phyloP scores from a whole-genome alignment of 2,329 filamentous ascomycete genomes.

The Gremmenia infestans region DNA sequence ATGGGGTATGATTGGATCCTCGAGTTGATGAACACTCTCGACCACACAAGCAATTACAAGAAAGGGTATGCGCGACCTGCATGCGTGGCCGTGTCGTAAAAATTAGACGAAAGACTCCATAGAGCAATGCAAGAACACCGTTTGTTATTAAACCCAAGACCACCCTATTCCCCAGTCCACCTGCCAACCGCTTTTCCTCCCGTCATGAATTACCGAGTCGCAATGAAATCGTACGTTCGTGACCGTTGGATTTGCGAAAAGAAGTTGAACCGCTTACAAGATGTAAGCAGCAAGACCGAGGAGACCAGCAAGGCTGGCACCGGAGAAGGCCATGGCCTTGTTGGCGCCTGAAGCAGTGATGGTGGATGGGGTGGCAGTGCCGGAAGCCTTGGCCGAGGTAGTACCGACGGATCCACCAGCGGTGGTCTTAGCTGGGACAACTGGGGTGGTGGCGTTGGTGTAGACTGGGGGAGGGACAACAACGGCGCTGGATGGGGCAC shows the following conservation, averaged over 20 bases:
- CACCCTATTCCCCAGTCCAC: slow-evolving; percentile 23
- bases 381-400: slow-evolving; percentile 19
- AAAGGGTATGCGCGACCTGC: slow-evolving; percentile 35
- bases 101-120: slow-evolving; percentile 31
- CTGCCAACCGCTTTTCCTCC: slow-evolving; percentile 35
- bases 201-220: slow-evolving; percentile 36
- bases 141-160: slow-evolving; percentile 28
- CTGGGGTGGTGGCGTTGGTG: slow-evolving; percentile 19
- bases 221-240: slow-evolving; percentile 31
- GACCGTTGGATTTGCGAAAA: slow-evolving; percentile 50
- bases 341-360: slow-evolving; percentile 51
- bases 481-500: slow-evolving; percentile 13
- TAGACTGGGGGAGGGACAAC: slow-evolving; percentile 17
- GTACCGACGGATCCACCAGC: slow-evolving; percentile 20
- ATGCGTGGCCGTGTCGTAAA: slow-evolving; percentile 30
- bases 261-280: slow-evolving; percentile 29
- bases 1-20: slow-evolving; percentile 33
- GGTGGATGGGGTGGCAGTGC: slow-evolving; percentile 31
- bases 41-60: slow-evolving; percentile 40
- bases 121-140: slow-evolving; percentile 36
- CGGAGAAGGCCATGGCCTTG: slow-evolving; percentile 52
- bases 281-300: slow-evolving; percentile 51
- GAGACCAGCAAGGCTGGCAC: slow-evolving; percentile 55
- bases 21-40: slow-evolving; percentile 32
- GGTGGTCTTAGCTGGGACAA: slow-evolving; percentile 20